Percentiles rank a stretch among this genome's conserved stretches.
phyloP scores from a whole-genome alignment of 2,329 filamentous ascomycete species.

The Venturia pyrina region DNA sequence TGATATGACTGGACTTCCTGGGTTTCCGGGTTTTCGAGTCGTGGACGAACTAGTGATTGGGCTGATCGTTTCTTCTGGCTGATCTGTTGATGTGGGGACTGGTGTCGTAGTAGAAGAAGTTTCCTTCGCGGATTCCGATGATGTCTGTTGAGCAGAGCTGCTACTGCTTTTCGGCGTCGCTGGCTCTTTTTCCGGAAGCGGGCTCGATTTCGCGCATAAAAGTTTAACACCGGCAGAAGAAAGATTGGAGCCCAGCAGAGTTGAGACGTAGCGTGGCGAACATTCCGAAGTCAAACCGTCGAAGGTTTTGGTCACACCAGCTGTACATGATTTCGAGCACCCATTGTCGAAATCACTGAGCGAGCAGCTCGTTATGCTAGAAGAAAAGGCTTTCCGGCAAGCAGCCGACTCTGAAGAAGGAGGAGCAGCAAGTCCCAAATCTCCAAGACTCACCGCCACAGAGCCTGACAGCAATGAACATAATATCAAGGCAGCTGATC shows the following conservation, averaged over 20 bases:
- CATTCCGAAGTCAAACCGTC: background rate
- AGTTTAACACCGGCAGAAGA: background rate
- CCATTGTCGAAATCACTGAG: background rate
- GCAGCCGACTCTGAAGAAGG: background rate
- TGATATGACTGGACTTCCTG: background rate
- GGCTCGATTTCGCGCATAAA: background rate
- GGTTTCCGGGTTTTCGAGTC: background rate
- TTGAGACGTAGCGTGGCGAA: background rate
- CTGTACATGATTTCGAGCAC: background rate
- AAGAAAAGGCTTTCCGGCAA: background rate
- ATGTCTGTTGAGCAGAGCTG: background rate
- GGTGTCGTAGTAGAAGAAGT: background rate
- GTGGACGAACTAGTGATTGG: background rate
- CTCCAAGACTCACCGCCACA: background rate
- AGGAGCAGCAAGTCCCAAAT: background rate
- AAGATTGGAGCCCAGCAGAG: background rate
- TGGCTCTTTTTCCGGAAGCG: background rate
- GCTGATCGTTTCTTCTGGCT: background rate
- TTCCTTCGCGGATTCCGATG: background rate
- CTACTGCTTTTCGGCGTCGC: background rate
- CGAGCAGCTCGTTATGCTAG: background rate
- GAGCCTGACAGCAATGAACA: background rate
- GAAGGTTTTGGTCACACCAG: background rate
- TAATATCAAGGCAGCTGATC: background rate
- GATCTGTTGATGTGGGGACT: background rate